Evolutionary conservation across 352 stramenopile species (phyloP).

Genomic region (Blastocystis hominis): DNA sequence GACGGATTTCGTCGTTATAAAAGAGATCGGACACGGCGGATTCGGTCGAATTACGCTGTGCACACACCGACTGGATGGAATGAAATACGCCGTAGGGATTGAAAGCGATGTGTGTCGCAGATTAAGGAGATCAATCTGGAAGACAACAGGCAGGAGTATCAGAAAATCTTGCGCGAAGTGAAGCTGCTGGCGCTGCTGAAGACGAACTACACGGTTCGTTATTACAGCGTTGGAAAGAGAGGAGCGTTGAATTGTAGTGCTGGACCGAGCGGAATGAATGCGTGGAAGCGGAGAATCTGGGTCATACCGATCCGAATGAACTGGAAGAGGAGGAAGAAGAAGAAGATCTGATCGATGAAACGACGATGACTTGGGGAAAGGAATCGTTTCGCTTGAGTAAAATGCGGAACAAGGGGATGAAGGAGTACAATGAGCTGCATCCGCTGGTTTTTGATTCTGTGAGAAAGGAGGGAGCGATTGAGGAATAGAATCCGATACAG

Average conservation of each 20-base stretch:
- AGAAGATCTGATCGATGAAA: neutral
- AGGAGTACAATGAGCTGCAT: too few relatives aligned
- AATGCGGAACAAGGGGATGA: too few relatives aligned
- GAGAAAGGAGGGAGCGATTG: too few relatives aligned
- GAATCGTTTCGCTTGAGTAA: too few relatives aligned
- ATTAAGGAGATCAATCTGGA: neutral
- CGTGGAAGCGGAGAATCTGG: neutral
- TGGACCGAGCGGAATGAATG: neutral
- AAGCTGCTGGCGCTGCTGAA: constrained; percentile 5
- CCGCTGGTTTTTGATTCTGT: too few relatives aligned
- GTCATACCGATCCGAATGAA: neutral
- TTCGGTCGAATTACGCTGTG: neutral
- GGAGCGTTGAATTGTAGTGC: neutral
- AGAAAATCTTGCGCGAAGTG: constrained; percentile 16
- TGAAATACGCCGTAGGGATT: neutral
- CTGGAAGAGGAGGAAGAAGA: neutral
- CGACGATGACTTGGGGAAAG: neutral
- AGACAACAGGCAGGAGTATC: neutral
- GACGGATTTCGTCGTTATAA: neutral
- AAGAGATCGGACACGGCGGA: neutral
- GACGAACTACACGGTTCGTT: neutral
- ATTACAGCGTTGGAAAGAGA: neutral
- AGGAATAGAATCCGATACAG: too few relatives aligned
- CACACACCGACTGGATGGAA: neutral
- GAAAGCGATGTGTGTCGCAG: neutral